A percentile compares a stretch with the other conserved stretches of the same genome.
phyloP scores from a whole-genome alignment of 768 basidiomycete species.

The Phylloporus arenicola region DNA sequence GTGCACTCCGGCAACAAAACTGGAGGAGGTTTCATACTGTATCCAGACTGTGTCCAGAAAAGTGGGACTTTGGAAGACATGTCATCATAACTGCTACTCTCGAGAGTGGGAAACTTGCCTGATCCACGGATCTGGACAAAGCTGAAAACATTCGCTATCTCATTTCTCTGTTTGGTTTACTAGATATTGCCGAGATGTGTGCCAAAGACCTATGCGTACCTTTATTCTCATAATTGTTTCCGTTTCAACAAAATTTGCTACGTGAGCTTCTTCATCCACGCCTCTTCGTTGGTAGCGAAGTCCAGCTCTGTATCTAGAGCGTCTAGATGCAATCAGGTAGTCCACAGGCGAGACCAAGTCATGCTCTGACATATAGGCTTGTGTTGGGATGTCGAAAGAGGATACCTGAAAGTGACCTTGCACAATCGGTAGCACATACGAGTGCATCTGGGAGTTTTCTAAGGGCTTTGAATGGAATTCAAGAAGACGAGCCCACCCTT shows the following conservation, averaged over 20 bases:
- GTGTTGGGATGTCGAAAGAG: conserved; percentile 54
- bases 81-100: not conserved
- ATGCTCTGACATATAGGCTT: conserved; percentile 33
- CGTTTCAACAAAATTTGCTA: conserved; percentile 95
- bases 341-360: conserved; percentile 47
- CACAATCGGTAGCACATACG: conserved; percentile 86
- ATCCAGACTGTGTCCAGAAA: conserved; percentile 88
- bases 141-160: conserved; percentile 71
- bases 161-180: conserved; percentile 57
- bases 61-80: conserved; percentile 61
- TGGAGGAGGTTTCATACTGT: conserved; percentile 85
- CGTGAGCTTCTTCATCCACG: conserved; percentile 87
- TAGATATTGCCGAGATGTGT: not conserved
- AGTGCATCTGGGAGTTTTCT: conserved; percentile 51
- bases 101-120: conserved; percentile 39
- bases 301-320: conserved; percentile 87
- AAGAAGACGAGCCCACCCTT: conserved; percentile 49
- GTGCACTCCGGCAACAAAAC: conserved; percentile 69
- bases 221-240: conserved; percentile 83
- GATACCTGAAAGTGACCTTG: conserved; percentile 87
- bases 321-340: conserved; percentile 78
- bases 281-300: conserved; percentile 93
- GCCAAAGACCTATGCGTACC: conserved; percentile 37
- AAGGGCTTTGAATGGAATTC: not conserved
- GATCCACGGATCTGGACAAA: conserved; percentile 92